phyloP scores from a whole-genome alignment of 208 protist genomes.

The Crithidia fasciculata region DNA sequence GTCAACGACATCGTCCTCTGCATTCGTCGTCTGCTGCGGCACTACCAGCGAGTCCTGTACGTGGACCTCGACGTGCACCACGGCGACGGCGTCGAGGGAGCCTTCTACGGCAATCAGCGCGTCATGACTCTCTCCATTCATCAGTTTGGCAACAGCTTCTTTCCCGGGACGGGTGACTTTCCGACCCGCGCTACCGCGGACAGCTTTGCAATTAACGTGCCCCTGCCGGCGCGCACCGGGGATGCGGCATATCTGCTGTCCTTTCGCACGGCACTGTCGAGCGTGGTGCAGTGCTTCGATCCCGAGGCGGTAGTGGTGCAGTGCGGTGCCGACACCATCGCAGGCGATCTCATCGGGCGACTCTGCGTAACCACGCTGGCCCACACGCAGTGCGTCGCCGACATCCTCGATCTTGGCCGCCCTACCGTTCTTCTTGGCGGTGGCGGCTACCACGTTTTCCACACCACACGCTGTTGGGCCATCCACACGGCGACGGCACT shows the following conservation, averaged over 20 bases:
- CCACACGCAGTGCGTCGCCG: slow-evolving; percentile 95
- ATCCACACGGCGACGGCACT: slow-evolving; percentile 95
- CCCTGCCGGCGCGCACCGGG: slow-evolving; percentile 95
- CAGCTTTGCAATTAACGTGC: slow-evolving; percentile 94
- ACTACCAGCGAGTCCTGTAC: slow-evolving; percentile 98
- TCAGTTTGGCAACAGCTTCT: slow-evolving; percentile 98
- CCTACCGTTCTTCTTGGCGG: slow-evolving; percentile 98
- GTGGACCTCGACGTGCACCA: slow-evolving; percentile 99
- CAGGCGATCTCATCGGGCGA: slow-evolving; percentile 96
- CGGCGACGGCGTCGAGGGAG: slow-evolving; percentile 99
- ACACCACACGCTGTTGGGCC: slow-evolving; percentile 98
- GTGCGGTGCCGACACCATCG: slow-evolving; percentile 98
- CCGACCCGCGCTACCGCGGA: slow-evolving; percentile 33
- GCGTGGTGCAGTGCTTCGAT: slow-evolving; percentile 95
- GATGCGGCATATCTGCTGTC: slow-evolving; percentile 94
- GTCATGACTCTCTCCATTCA: slow-evolving; percentile 99
- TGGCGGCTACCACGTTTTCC: slow-evolving; percentile 99
- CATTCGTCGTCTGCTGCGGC: slow-evolving; percentile 98
- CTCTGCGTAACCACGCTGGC: slow-evolving; percentile 96
- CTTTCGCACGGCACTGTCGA: slow-evolving; percentile 94
- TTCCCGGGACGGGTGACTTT: slow-evolving; percentile 96
- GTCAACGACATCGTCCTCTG: slow-evolving; percentile 99
- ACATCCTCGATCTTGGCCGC: slow-evolving; percentile 91
- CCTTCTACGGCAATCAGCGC: slow-evolving; percentile 99
- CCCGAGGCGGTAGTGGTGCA: slow-evolving; percentile 98